Evolutionary conservation across 257 asterid species (phyloP), one percentile per base, ranked within the genome.

Genomic region (Apocynum venetum): DNA sequence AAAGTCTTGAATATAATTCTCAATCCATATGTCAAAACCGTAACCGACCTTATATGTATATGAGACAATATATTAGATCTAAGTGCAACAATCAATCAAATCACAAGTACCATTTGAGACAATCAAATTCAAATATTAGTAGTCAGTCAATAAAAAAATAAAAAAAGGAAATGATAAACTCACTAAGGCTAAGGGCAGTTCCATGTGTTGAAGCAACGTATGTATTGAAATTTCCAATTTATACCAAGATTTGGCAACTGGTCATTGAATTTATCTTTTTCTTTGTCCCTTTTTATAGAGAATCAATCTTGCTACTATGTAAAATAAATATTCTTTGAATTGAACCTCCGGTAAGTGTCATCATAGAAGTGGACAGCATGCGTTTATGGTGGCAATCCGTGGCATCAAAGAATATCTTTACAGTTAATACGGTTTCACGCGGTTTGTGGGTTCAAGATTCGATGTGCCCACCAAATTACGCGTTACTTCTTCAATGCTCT

Each of bases 371-470:
- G 64, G 81, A 72, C 81, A 72, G 67, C 31, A 48, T 56, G 81
- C 81, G 59, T 14, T 4, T 61, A 36, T 35, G 71, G 25, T 41
- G 49, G 68, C 31, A 25, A 25, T 25, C 20, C 2, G 9, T 57
- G 19, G 52, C 77, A 48, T 71, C 77, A 35, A 35, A 61, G 60
- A 35, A 61, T 73, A 66, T 57, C 47, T 57, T 74, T 77, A 77
- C 71, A 55, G 79, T 82, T 82, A 79, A 51, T 77, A 79, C 80
- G 25, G 71, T 77, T 74, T 41, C 76, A 90, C 97, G 92, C 97
- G 96, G 88, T 92, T 89, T 89, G 93, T 86, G 92, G 91, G 92
- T 82, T 87, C 91, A 73, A 74, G 68, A 75, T 70, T 77, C 74
- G 5, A 25, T 73, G 13, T 20, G 20, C 4, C 72, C 75, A 81